Base-by-base conservation (phyloP, 1,284 basidiomycete species). In the Ceratobasidium sp. region DNA sequence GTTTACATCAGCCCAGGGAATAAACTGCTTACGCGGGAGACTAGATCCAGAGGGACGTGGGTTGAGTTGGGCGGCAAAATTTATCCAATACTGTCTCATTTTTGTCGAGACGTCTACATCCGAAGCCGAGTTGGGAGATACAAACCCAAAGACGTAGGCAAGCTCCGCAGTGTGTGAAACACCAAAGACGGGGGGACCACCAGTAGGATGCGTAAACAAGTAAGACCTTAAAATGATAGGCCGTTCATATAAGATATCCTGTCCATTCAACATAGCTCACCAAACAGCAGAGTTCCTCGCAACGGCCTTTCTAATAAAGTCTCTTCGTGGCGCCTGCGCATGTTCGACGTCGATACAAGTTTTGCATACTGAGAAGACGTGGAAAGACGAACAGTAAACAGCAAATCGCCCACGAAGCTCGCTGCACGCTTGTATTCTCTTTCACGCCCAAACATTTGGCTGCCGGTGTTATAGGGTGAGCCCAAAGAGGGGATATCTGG, bases 351-450 rank as follows among this genome's bases (percentile, higher is more conserved):
- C 36, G 14, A 39, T 39, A 14, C n/a, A n/a, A n/a, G n/a, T n/a
- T n/a, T n/a, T n/a, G 36, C 14, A n/a, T n/a, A 39, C 36, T 39
- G 14, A 14, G 14, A 6, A 14, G 36, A 39, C 36, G 14, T 39
- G 8, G 14, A 39, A 16, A 36, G 4, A 52, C 62, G 52, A 2
- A 65, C 62, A 21, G 62, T 65, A 36, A 52, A 65, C 8, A 52
- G 23, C 32, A 52, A 39, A 34, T 57, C 64, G 14, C 64, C 64
- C 8, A 57, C 39, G 16, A 69, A 8, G 30, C 50, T 57, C 8
- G 64, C 64, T 10, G 64, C 64, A 21, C 64, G 23, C 52, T 69
- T 69, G n/a, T 69, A 69, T 14, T 69, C 14, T 16, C 23, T 43
- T 6, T 26, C 26, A 1, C 64, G 48, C 18, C 64, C 64, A 57